Base-by-base conservation (phyloP, 192 early-diverging fungal genomes). In the Backusella morwellensis region DNA sequence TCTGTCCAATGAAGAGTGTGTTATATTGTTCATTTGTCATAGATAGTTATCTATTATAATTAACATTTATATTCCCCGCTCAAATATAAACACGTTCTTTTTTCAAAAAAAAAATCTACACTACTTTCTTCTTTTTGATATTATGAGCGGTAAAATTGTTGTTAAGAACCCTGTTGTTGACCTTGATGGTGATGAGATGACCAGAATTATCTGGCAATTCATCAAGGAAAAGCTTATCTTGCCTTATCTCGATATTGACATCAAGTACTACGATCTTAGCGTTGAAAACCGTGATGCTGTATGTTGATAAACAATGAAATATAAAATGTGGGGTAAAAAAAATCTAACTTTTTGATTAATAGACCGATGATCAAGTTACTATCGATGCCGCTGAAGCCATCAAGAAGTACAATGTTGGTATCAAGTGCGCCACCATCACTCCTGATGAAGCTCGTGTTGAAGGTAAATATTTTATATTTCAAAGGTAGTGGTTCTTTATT, bases 371-470 rank as follows among this genome's bases (percentile, higher is more conserved):
- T 86, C 85, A 93, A 87, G 95, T 99, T 68, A 99, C 97, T 40
- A 86, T 96, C 41, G 97, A 98, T 35, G 94, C 97, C 35, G 97
- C 97, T 59, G 94, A 96, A 78, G 97, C 97, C 15, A 98, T 97
- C 85, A 92, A 93, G 82, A 94, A 96, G 90, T 96, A 97, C 91
- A 96, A 97, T 80, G 97, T 96, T 70, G 92, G 96, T 78, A 99
- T 99, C 89, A 99, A 99, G 89, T 99, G 97, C 82, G 97, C 97
- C 8, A 99, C 97, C 44, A 99, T 99, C 83, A 99, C 97, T 26
- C 96, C 97, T 14, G 97, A 99, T 81, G 93, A 94, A 69, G 94
- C 90, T 21, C 93, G 97, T 79, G 96, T 99, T 67, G 86, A 95
- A 79, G 88, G 87, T 86, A 80, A 63, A n/a, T 35, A 35, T 68